phyloP scores from a whole-genome alignment of 257 asterid genomes.

The Apocynum venetum region DNA sequence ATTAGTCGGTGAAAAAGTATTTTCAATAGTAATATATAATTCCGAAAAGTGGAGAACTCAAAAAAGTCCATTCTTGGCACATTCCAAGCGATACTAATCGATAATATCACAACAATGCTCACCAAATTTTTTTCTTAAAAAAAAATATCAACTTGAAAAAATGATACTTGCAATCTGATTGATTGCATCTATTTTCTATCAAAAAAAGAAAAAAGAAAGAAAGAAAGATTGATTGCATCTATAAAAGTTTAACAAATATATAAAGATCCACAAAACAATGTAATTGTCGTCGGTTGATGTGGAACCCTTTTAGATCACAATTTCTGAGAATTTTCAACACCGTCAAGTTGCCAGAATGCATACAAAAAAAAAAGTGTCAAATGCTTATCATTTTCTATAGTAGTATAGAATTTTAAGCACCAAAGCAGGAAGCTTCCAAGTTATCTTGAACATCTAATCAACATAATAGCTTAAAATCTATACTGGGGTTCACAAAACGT shows the following conservation, averaged over 20 bases:
- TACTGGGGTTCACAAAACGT: conserved; percentile 15
- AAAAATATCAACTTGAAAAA: too few species aligned
- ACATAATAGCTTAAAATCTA: background rate
- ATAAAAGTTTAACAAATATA: too few species aligned
- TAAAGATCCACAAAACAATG: too few species aligned
- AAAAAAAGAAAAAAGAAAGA: too few species aligned
- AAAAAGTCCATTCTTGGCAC: background rate
- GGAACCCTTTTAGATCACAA: conserved; percentile 3
- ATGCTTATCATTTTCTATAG: background rate
- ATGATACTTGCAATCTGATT: too few species aligned
- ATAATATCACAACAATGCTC: too few species aligned
- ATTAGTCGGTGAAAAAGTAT: too few species aligned
- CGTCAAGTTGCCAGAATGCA: background rate
- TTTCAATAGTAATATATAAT: too few species aligned
- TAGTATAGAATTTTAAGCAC: background rate
- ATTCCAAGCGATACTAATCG: background rate
- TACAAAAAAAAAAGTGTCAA: background rate
- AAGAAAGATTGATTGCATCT: too few species aligned
- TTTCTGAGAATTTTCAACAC: background rate
- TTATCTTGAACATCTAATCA: background rate
- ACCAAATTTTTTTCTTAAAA: too few species aligned
- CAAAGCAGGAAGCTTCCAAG: background rate
- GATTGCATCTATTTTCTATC: too few species aligned
- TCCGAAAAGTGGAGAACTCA: background rate
- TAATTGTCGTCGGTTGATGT: conserved; percentile 1